Conservation (phyloP, 306 rosid genomes). For the Aeschynomene evenia region DNA sequence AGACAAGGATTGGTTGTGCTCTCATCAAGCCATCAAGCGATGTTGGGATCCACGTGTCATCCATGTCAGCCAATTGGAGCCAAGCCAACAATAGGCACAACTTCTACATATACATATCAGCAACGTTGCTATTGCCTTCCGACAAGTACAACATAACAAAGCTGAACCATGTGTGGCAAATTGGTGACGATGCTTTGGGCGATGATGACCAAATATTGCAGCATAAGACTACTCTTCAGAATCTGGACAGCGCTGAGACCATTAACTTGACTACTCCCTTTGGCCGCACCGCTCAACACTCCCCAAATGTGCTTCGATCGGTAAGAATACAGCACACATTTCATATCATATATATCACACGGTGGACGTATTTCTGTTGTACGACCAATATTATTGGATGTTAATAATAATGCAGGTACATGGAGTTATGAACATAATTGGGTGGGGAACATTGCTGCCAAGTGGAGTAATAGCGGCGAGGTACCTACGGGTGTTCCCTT, state of each 20-base stretch:
- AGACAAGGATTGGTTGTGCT: constrained; percentile 59
- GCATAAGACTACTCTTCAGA: constrained; percentile 48
- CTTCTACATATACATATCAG: constrained; percentile 28
- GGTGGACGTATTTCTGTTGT: no score
- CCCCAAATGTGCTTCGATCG: constrained; percentile 39
- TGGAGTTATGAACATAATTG: constrained; percentile 73
- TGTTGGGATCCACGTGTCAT: background rate
- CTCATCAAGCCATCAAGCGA: background rate
- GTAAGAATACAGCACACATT: no score
- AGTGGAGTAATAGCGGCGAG: constrained; percentile 66
- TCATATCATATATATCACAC: no score
- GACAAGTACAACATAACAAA: background rate
- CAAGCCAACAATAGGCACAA: no score
- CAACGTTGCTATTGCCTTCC: constrained; percentile 36
- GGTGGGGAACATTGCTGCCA: constrained; percentile 81
- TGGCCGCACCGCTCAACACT: constrained; percentile 8
- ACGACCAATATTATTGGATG: no score
- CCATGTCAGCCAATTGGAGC: background rate
- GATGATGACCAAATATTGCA: constrained; percentile 22
- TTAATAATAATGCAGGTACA: constrained; percentile 54
- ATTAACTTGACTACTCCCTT: constrained; percentile 30
- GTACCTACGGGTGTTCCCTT: constrained; percentile 51
- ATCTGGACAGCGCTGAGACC: constrained; percentile 65
- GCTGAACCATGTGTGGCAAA: constrained; percentile 83
- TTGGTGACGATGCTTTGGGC: constrained; percentile 38